Percentiles rank a stretch among this genome's conserved stretches.
Evolutionary conservation across 2,329 filamentous ascomycete species (phyloP).

Genomic region (Pseudophaeomoniella oleicola): DNA sequence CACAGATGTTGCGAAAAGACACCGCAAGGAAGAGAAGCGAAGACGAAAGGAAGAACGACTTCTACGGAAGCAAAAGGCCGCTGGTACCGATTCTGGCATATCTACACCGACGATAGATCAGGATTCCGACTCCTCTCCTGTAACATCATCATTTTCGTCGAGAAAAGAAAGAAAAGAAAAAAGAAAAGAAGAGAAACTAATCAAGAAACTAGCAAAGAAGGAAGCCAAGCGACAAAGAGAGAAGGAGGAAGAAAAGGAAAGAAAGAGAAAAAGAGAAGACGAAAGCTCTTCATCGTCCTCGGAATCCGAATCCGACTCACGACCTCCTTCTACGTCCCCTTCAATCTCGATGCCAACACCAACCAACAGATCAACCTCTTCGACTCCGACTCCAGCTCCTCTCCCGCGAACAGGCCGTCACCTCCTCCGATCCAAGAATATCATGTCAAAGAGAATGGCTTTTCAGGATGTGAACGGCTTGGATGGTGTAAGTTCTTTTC

Average conservation of each 20-base stretch:
- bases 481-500: constrained; percentile 36
- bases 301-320: background rate
- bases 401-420: constrained; percentile 48
- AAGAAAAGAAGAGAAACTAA: constrained; percentile 4
- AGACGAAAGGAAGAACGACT: constrained; percentile 16
- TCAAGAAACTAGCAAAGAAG: background rate
- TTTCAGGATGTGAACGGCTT: constrained; percentile 67
- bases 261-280: background rate
- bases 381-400: constrained; percentile 28
- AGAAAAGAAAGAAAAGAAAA: constrained; percentile 3
- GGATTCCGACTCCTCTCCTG: background rate
- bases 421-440: constrained; percentile 64
- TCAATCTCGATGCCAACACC: background rate
- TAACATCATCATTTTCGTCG: background rate
- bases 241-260: constrained; percentile 27
- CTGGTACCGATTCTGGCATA: background rate
- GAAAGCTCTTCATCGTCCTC: background rate
- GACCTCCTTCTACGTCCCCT: background rate
- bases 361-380: too few species aligned
- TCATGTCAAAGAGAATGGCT: constrained; percentile 75
- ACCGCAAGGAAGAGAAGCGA: constrained; percentile 13
- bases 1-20: constrained; percentile 7
- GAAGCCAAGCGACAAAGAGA: too few species aligned
- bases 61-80: constrained; percentile 2
- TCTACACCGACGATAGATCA: background rate